Percentiles rank a stretch among this genome's conserved stretches.
Evolutionary conservation across 306 rosid species (phyloP).

Genomic region (Vigna nakashimae): DNA sequence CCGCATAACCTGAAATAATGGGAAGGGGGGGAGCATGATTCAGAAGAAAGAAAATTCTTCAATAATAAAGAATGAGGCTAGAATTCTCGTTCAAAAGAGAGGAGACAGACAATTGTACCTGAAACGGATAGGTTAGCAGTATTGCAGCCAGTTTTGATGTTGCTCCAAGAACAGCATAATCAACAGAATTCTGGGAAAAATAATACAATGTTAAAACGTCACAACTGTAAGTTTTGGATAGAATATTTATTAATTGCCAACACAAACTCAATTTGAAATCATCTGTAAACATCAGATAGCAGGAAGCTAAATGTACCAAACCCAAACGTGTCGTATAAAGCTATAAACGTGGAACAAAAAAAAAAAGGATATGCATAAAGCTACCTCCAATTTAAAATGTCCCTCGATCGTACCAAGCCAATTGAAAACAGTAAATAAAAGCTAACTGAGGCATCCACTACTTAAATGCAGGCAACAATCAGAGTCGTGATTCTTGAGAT

Average conservation of each 20-base stretch:
- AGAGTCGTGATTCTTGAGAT: conserved; percentile 33
- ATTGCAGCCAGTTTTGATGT: conserved; percentile 60
- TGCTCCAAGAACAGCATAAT: conserved; percentile 90
- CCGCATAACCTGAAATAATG: conserved; percentile 55
- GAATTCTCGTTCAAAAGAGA: conserved; percentile 37
- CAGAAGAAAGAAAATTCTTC: conserved; percentile 38
- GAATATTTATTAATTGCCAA: conserved; percentile 4
- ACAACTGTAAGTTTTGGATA: background rate
- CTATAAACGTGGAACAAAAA: conserved; percentile 24
- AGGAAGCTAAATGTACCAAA: conserved; percentile 1
- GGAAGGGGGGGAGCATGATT: background rate
- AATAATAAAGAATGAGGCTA: conserved; percentile 37
- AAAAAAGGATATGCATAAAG: conserved; percentile 19
- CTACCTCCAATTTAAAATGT: conserved; percentile 25
- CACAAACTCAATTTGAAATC: conserved; percentile 23
- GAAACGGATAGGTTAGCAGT: conserved; percentile 89
- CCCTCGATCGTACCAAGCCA: conserved; percentile 32
- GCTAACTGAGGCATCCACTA: conserved; percentile 35
- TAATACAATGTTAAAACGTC: conserved; percentile 9
- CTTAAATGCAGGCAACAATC: conserved; percentile 30
- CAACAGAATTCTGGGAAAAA: conserved; percentile 73
- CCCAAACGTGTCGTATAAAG: background rate
- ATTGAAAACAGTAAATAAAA: conserved; percentile 19
- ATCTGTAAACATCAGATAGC: conserved; percentile 23
- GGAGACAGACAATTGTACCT: conserved; percentile 54